Percentiles rank a stretch among this genome's conserved stretches.
Evolutionary conservation across 331 rosid species (phyloP).

Genomic region (Quercus tomentella): DNA sequence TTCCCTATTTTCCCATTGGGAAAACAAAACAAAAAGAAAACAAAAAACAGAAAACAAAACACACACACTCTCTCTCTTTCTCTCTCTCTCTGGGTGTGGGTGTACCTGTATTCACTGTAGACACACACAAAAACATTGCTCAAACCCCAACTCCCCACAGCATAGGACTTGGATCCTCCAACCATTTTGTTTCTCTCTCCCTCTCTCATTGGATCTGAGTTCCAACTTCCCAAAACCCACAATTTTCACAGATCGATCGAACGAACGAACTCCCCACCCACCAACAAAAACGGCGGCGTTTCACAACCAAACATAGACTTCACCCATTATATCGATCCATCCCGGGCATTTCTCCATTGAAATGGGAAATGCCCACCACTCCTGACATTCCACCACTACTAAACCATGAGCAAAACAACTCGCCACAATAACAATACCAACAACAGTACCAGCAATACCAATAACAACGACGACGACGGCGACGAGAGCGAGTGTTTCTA

Average conservation of each 20-base stretch:
- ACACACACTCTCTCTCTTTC: neutral
- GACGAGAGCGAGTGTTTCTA: conserved; percentile 69
- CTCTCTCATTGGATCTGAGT: conserved; percentile 64
- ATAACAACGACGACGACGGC: conserved; percentile 33
- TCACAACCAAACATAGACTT: neutral
- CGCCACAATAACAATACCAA: conserved; percentile 22
- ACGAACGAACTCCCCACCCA: conserved; percentile 10
- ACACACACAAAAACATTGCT: conserved; percentile 41
- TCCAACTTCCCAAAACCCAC: conserved; percentile 28
- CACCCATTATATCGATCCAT: conserved; percentile 9
- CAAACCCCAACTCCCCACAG: conserved; percentile 52
- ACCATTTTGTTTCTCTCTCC: conserved; percentile 19
- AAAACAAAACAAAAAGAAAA: neutral
- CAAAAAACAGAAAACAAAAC: no score
- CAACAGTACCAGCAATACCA: conserved; percentile 12
- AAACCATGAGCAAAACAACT: conserved; percentile 67
- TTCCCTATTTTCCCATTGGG: neutral
- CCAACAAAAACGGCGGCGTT: conserved; percentile 4
- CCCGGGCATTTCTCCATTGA: conserved; percentile 42
- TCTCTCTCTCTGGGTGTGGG: neutral
- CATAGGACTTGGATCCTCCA: conserved; percentile 70
- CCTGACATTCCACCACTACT: neutral
- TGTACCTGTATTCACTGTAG: neutral
- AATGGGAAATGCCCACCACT: conserved; percentile 63
- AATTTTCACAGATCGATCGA: conserved; percentile 31